These are phyloP conservation scores for Russula abietina DNA, from an alignment of 768 basidiomycete species.

Conservation along the genomic window DNA sequence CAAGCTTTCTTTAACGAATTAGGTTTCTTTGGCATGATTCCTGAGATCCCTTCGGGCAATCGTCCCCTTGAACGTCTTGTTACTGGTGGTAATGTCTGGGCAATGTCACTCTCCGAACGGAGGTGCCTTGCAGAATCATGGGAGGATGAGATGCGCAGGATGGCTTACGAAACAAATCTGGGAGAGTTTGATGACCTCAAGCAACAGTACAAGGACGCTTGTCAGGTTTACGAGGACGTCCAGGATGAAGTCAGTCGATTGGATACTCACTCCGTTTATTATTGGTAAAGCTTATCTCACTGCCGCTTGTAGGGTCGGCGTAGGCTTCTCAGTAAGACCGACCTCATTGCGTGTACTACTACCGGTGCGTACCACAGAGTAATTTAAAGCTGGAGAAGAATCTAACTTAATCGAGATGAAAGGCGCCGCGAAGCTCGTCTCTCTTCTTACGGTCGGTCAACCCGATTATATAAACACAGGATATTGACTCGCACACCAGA, in stretches of 20 bases:
- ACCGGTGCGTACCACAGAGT: slow-evolving; percentile 42
- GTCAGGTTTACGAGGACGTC: slow-evolving; percentile 34
- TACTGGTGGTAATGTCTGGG: slow-evolving; percentile 42
- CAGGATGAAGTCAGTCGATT: slow-evolving; percentile 46
- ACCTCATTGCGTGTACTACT: slow-evolving; percentile 73
- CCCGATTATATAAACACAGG: too few relatives aligned
- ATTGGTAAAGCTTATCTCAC: background rate
- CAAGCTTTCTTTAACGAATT: slow-evolving; percentile 35
- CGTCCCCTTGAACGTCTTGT: slow-evolving; percentile 38
- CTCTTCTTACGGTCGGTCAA: slow-evolving; percentile 47
- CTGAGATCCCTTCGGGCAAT: slow-evolving; percentile 34
- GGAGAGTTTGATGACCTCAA: slow-evolving; percentile 42
- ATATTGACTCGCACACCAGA: slow-evolving; percentile 34
- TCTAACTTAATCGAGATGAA: background rate
- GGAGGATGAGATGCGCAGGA: slow-evolving; percentile 38
- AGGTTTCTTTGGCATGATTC: slow-evolving; percentile 33
- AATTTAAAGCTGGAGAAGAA: background rate
- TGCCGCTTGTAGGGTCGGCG: slow-evolving; percentile 51
- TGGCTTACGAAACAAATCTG: slow-evolving; percentile 30
- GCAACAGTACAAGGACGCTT: slow-evolving; percentile 37
- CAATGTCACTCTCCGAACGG: slow-evolving; percentile 48
- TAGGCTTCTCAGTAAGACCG: slow-evolving; percentile 44
- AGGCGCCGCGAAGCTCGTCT: slow-evolving; percentile 65
- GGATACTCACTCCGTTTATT: background rate
- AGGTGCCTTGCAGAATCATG: slow-evolving; percentile 40